A percentile compares a stretch with the other conserved stretches of the same genome.
phyloP scores from a whole-genome alignment of 805 yeast species.

The Barnettozyma sp. region DNA sequence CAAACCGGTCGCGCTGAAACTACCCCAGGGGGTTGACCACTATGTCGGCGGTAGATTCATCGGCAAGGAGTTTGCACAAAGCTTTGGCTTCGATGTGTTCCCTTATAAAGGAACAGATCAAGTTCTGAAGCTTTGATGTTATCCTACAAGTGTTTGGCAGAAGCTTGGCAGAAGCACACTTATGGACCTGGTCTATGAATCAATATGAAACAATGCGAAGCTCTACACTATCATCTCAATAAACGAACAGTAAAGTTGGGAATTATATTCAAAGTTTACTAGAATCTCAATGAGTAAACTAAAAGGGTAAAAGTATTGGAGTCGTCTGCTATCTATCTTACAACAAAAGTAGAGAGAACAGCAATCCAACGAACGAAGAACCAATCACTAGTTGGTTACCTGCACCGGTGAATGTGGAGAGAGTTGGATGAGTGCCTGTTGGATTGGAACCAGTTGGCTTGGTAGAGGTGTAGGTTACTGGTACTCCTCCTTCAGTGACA shows the following conservation, averaged over 20 bases:
- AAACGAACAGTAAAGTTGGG: not conserved
- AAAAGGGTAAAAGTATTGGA: too few species aligned
- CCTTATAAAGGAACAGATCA: conserved; percentile 53
- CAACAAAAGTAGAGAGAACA: conserved; percentile 8
- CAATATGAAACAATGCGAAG: too few species aligned
- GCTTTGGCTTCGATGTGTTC: conserved; percentile 66
- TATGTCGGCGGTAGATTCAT: conserved; percentile 91
- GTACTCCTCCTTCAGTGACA: conserved; percentile 1
- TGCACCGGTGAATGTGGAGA: conserved; percentile 11
- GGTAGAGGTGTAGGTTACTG: conserved; percentile 1
- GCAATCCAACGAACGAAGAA: conserved; percentile 6
- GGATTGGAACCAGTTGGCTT: not conserved
- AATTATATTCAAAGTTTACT: too few species aligned
- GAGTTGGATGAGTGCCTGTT: conserved; percentile 1
- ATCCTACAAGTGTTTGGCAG: too few species aligned
- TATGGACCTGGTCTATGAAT: too few species aligned
- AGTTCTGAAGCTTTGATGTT: conserved; percentile 35
- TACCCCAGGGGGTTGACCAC: conserved; percentile 45
- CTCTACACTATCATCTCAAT: not conserved
- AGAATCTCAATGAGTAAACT: too few species aligned
- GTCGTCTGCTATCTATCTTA: conserved; percentile 1
- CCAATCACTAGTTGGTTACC: conserved; percentile 10
- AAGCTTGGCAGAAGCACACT: too few species aligned
- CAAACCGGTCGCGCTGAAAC: conserved; percentile 67
- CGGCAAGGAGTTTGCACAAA: conserved; percentile 53